Evolutionary conservation across 2,329 filamentous ascomycete species (phyloP).

Genomic region (Trichophyton simii): DNA sequence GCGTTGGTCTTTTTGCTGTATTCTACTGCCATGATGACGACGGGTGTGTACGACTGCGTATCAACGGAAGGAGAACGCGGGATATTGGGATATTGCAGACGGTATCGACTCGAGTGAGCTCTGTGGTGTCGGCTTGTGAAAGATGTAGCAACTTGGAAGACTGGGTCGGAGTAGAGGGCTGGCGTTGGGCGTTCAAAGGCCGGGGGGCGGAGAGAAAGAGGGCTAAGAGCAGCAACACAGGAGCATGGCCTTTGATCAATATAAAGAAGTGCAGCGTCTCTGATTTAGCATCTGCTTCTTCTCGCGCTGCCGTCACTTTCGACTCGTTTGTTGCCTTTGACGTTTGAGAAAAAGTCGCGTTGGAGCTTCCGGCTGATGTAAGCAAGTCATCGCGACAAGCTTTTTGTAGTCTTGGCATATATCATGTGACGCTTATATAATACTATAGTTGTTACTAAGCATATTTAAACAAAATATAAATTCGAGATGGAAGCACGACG

Average conservation of each 20-base stretch:
- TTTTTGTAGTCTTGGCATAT: not conserved
- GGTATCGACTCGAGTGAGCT: not conserved
- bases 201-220: not conserved
- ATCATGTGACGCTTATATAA: not conserved
- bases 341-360: not conserved
- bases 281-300: not conserved
- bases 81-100: not conserved
- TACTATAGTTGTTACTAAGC: not conserved
- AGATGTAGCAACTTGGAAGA: not conserved
- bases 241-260: not conserved
- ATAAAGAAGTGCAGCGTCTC: not conserved
- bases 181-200: not conserved
- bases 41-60: not conserved
- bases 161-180: not conserved
- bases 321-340: not conserved
- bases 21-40: conserved; percentile 28
- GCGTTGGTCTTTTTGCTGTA: conserved; percentile 41
- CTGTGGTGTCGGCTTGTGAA: not conserved
- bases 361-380: not conserved
- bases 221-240: not conserved
- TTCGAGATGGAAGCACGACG: not conserved
- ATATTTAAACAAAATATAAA: not conserved
- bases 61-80: not conserved
- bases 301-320: not conserved
- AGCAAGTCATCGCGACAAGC: not conserved